phyloP scores from a whole-genome alignment of 495 filamentous ascomycete genomes.

The Staphylotrichum tortipilum region DNA sequence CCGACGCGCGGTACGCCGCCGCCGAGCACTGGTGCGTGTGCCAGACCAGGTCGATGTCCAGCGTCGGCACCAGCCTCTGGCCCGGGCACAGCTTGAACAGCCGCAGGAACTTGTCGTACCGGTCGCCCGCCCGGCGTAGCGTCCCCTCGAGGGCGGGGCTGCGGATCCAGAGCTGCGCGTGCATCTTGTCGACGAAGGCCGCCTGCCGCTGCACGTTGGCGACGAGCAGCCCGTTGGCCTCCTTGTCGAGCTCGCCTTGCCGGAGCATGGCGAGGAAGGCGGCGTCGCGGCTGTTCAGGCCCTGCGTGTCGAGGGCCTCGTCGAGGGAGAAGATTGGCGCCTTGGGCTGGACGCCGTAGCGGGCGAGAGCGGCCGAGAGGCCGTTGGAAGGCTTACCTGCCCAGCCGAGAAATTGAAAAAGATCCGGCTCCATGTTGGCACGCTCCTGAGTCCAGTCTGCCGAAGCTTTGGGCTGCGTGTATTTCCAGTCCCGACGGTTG shows the following conservation, averaged over 20 bases:
- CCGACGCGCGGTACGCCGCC: conserved; percentile 46
- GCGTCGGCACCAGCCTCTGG: conserved; percentile 55
- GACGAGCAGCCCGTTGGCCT: conserved; percentile 39
- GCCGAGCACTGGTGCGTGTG: conserved; percentile 51
- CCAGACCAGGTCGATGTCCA: conserved; percentile 71
- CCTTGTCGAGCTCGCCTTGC: neutral
- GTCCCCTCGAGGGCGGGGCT: conserved; percentile 1
- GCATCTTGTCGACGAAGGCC: conserved; percentile 60
- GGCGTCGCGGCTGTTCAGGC: neutral
- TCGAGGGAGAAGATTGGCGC: neutral
- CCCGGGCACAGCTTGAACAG: conserved; percentile 32
- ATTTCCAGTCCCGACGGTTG: neutral
- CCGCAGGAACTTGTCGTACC: conserved; percentile 26
- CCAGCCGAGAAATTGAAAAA: neutral
- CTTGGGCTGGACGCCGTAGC: neutral
- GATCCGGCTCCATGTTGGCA: neutral
- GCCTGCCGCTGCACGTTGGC: conserved; percentile 18
- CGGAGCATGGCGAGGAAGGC: neutral
- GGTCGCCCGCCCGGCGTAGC: conserved; percentile 8
- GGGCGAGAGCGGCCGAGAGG: neutral
- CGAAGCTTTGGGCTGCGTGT: neutral
- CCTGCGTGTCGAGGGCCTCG: neutral
- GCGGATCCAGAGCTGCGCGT: conserved; percentile 28
- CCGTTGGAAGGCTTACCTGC: neutral
- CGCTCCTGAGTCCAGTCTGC: neutral